Percentiles rank a stretch among this genome's conserved stretches.
Conservation (phyloP, 2,329 filamentous ascomycete species). For the Pseudocercospora fijiensis region DNA sequence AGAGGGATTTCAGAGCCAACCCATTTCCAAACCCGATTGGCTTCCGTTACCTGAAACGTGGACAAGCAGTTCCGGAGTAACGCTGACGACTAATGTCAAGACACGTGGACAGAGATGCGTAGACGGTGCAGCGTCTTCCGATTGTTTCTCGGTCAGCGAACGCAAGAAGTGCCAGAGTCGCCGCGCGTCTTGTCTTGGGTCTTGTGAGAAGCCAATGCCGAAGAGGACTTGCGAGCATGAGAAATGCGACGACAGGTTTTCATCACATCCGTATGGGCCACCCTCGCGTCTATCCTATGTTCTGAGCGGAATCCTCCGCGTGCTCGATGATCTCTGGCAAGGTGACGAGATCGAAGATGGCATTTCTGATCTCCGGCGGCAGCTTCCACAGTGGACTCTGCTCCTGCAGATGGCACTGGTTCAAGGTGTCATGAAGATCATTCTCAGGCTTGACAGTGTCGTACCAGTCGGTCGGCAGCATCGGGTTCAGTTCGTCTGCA, state of each 20-base stretch:
- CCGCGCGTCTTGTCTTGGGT: neutral
- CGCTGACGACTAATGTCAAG: neutral
- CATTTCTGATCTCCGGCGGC: constrained; percentile 27
- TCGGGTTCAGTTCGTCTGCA: neutral
- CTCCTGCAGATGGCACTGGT: constrained; percentile 17
- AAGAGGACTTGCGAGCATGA: neutral
- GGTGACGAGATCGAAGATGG: constrained; percentile 39
- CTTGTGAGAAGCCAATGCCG: neutral
- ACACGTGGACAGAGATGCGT: neutral
- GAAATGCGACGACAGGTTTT: constrained; percentile 37
- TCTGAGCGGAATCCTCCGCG: constrained; percentile 26
- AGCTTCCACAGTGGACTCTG: constrained; percentile 21
- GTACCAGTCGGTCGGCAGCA: neutral
- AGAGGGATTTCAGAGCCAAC: neutral
- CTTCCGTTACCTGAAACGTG: neutral
- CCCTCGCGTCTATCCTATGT: neutral
- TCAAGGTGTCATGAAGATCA: constrained; percentile 5
- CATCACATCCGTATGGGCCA: constrained; percentile 29
- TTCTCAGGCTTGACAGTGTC: neutral
- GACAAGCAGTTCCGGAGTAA: constrained; percentile 1
- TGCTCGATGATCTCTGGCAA: constrained; percentile 32
- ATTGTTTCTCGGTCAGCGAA: constrained; percentile 1
- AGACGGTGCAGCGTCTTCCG: neutral
- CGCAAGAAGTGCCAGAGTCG: neutral
- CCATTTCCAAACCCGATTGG: neutral